Conservation (phyloP, 805 yeast species). For the Blastobotrys robertii region DNA sequence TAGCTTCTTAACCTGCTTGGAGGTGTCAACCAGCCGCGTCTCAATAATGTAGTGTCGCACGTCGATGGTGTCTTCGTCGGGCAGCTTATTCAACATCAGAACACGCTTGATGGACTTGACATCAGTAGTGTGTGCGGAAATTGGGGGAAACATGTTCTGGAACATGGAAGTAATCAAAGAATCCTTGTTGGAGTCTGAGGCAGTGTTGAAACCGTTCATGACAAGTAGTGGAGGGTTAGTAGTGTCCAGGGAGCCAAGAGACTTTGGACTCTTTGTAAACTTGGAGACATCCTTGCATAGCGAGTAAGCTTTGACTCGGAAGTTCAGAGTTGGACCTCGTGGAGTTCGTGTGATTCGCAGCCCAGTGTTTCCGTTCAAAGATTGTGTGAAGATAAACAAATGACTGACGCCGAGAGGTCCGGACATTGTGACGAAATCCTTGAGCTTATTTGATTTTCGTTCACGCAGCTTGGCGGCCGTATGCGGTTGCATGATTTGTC, state of each 20-base stretch:
- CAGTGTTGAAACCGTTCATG: constrained; percentile 75
- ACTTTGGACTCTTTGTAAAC: constrained; percentile 67
- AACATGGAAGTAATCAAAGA: constrained; percentile 79
- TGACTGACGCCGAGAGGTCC: constrained; percentile 94
- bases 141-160: constrained; percentile 93
- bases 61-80: constrained; percentile 63
- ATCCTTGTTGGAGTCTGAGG: constrained; percentile 51
- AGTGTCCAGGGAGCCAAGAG: constrained; percentile 52
- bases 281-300: constrained; percentile 70
- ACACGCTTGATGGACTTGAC: constrained; percentile 75
- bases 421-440: constrained; percentile 96
- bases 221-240: constrained; percentile 81
- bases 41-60: constrained; percentile 84
- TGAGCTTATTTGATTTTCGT: constrained; percentile 75
- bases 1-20: constrained; percentile 61
- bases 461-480: constrained; percentile 86
- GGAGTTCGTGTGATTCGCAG: constrained; percentile 82
- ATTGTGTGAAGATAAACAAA: constrained; percentile 76
- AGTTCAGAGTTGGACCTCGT: constrained; percentile 87
- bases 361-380: constrained; percentile 69
- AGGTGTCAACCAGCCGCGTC: constrained; percentile 65
- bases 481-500: constrained; percentile 91
- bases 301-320: constrained; percentile 67
- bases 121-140: constrained; percentile 73
- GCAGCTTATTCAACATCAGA: constrained; percentile 65